A percentile compares a stretch with the other conserved stretches of the same genome.
phyloP scores from a whole-genome alignment of 257 asterid genomes.

The Ocimum tenuiflorum region DNA sequence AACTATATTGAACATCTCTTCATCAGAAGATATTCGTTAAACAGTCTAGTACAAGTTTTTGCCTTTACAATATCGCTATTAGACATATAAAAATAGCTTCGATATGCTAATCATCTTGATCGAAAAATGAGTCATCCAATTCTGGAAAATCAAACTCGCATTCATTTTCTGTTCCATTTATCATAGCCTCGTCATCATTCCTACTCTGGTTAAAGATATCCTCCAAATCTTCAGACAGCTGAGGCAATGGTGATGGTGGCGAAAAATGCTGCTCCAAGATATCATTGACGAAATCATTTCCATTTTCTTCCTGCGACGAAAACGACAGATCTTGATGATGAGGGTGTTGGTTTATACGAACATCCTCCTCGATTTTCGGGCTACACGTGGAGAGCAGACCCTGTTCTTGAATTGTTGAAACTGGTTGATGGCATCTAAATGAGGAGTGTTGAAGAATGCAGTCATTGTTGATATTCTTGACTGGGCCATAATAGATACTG shows the following conservation, averaged over 20 bases:
- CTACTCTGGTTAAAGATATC: constrained; percentile 20
- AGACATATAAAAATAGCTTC: not conserved
- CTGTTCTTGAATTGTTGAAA: not conserved
- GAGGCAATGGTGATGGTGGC: constrained; percentile 13
- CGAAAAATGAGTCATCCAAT: constrained; percentile 23
- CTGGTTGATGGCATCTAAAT: too few species aligned
- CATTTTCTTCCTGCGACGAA: constrained; percentile 4
- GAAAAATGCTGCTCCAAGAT: constrained; percentile 16
- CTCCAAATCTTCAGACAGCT: constrained; percentile 8
- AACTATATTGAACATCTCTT: too few species aligned
- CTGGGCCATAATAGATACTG: constrained; percentile 42
- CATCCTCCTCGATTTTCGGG: not conserved
- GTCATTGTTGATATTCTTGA: not conserved
- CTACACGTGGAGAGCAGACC: not conserved
- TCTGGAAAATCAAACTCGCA: constrained; percentile 31
- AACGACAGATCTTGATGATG: constrained; percentile 5
- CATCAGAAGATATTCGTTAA: too few species aligned
- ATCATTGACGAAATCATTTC: constrained; percentile 10
- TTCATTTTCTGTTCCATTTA: constrained; percentile 24
- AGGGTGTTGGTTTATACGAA: not conserved
- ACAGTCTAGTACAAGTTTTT: too few species aligned
- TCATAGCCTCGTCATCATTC: constrained; percentile 15
- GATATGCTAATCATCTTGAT: constrained; percentile 9
- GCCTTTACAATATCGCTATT: too few species aligned
- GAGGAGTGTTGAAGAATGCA: too few species aligned